A percentile compares a stretch with the other conserved stretches of the same genome.
Evolutionary conservation across 192 early-diverging fungal species (phyloP).

Genomic region (Coemansia sp.): DNA sequence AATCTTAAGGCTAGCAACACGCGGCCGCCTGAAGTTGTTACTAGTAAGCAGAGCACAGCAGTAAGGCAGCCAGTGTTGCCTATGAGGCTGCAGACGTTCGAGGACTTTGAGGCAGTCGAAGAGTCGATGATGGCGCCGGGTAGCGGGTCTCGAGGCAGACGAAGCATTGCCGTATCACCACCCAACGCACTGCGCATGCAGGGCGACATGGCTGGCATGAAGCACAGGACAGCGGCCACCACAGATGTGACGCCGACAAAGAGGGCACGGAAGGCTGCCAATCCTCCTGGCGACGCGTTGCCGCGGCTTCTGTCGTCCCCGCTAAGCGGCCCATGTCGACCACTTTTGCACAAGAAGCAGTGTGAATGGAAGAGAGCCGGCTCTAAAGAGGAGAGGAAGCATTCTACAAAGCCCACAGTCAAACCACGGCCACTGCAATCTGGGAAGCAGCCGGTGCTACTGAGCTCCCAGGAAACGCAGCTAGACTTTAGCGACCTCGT

Average conservation of each 20-base stretch:
- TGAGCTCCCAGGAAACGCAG: slow-evolving; percentile 45
- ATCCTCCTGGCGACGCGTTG: neutral
- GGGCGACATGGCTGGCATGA: neutral
- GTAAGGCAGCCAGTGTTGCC: neutral
- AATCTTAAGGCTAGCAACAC: slow-evolving; percentile 5
- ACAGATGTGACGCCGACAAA: slow-evolving; percentile 27
- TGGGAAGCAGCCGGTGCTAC: neutral
- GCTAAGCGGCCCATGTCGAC: slow-evolving; percentile 1
- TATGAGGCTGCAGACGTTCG: slow-evolving; percentile 23
- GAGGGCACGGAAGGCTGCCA: slow-evolving; percentile 8
- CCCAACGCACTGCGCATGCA: neutral
- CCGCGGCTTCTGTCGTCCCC: slow-evolving; percentile 32
- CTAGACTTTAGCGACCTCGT: slow-evolving; percentile 40
- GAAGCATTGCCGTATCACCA: neutral
- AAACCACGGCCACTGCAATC: neutral
- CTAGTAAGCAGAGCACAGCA: neutral
- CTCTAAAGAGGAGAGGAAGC: neutral
- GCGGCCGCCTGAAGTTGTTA: neutral
- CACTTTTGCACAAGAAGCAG: slow-evolving; percentile 11
- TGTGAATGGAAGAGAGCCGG: neutral
- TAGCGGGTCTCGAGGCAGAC: slow-evolving; percentile 15
- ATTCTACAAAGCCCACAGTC: neutral
- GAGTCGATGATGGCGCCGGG: slow-evolving; percentile 20
- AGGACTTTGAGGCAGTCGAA: slow-evolving; percentile 37
- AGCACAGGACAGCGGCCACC: neutral